Conservation (phyloP, 805 yeast genomes). For the Saccharomyces cerevisiae region DNA sequence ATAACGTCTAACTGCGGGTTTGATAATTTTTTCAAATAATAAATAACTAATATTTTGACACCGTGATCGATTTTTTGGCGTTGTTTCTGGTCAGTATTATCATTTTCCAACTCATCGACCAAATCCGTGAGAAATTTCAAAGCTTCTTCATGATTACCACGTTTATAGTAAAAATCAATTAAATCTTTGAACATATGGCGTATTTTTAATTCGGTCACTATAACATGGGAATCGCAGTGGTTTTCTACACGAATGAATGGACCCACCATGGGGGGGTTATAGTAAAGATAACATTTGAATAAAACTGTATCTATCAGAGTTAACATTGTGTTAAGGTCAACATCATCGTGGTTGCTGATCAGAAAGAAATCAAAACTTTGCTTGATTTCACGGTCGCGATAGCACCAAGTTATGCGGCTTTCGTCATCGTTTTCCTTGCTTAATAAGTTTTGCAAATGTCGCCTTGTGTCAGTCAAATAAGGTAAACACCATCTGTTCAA, state of each 20-base stretch:
- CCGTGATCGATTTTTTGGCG: slow-evolving; percentile 7
- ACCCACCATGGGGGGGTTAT: slow-evolving; percentile 65
- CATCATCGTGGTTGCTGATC: slow-evolving; percentile 27
- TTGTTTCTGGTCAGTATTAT: slow-evolving; percentile 2
- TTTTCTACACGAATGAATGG: slow-evolving; percentile 75
- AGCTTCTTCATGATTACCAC: slow-evolving; percentile 57
- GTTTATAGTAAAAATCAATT: slow-evolving; percentile 67
- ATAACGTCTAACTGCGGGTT: slow-evolving; percentile 44
- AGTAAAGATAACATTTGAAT: slow-evolving; percentile 63
- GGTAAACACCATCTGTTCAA: slow-evolving; percentile 30
- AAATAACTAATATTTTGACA: slow-evolving; percentile 27
- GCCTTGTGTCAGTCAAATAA: slow-evolving; percentile 42
- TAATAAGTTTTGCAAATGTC: slow-evolving; percentile 32
- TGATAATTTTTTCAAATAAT: slow-evolving; percentile 50
- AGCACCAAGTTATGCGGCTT: slow-evolving; percentile 16
- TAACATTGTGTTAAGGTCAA: slow-evolving; percentile 33
- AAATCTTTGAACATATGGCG: slow-evolving; percentile 54
- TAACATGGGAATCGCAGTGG: slow-evolving; percentile 58
- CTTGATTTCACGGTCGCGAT: slow-evolving; percentile 13
- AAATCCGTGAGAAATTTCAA: slow-evolving; percentile 44
- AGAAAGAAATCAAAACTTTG: slow-evolving; percentile 25
- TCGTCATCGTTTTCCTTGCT: slow-evolving; percentile 4
- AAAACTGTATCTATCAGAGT: slow-evolving; percentile 64
- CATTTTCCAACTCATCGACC: slow-evolving; percentile 17
- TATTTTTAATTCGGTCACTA: slow-evolving; percentile 43